Base-by-base conservation (phyloP, 179 eudicot species). In the Drosera spatulata region DNA sequence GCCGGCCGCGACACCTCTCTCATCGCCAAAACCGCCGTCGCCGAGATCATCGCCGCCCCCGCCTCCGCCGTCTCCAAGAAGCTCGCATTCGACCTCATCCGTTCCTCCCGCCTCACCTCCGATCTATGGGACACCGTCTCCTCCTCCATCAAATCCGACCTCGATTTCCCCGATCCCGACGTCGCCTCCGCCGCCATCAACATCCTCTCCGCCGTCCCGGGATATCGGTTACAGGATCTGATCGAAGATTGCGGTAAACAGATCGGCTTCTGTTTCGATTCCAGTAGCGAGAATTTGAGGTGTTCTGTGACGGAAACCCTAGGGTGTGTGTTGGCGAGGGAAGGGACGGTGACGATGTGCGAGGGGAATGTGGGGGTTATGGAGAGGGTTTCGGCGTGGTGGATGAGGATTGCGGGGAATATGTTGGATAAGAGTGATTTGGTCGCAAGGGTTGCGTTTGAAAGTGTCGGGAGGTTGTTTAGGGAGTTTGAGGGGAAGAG, bases 131-230 rank as follows among this genome's bases (percentile, higher is more conserved):
- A 91, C 46, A 61, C 77, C 41, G 85, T 87, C 50, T 75, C 83
- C 65, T 13, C 67, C 42, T 95, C 91, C 61, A 80, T 91, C 64
- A 79, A 69, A 37, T 72, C 67, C 60, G 98, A 91, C 61, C 86
- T 91, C 60, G 82, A 82, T 52, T 91, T 91, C 67, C 98, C 98
- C 14, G 98, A 91, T 49, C 91, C 98, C 12, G 97, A 91, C 40
- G 96, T 85, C 54, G 67, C 87, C 4, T 80, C 98, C 10, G 91
- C 91, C 41, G 91, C 98, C 2, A 79, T 88, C n/a, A 85, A 96
- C n/a, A 79, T 91, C 63, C 85, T 91, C 54, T 88, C 98, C 44
- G 96, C 96, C 14, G 64, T 78, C 39, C 98, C 96, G 7, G 82
- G 89, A 14, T 74, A 91, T 66, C 82, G 87, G 7, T 77, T 91